Evolutionary conservation across 1,284 basidiomycete species (phyloP).

Genomic region (Apiotrichum gamsii): DNA sequence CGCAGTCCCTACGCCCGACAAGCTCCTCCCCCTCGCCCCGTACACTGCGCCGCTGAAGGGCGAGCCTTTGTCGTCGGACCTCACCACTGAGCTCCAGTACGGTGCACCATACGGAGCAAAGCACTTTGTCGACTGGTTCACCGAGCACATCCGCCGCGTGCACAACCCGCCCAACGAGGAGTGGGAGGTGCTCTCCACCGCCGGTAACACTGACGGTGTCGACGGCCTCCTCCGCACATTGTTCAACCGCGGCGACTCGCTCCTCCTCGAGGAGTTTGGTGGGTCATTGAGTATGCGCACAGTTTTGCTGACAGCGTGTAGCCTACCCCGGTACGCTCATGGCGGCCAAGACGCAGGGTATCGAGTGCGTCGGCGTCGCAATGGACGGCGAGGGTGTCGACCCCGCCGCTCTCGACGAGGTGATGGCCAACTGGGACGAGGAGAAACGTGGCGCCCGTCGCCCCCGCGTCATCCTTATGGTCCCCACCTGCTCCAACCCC

Average conservation of each 20-base stretch:
- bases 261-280: conserved; percentile 43
- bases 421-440: conserved; percentile 62
- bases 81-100: conserved; percentile 35
- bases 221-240: conserved; percentile 30
- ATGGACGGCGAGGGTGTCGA: conserved; percentile 67
- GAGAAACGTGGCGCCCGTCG: conserved; percentile 52
- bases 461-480: conserved; percentile 45
- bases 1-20: conserved; percentile 18
- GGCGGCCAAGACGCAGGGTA: conserved; percentile 50
- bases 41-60: conserved; percentile 22
- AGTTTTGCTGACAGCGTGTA: neutral
- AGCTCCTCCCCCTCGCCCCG: conserved; percentile 21
- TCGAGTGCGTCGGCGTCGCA: conserved; percentile 56
- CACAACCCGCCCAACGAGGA: conserved; percentile 28
- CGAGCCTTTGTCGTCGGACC: conserved; percentile 25
- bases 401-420: conserved; percentile 54
- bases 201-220: conserved; percentile 37
- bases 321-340: conserved; percentile 56
- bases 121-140: conserved; percentile 29
- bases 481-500: conserved; percentile 54
- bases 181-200: conserved; percentile 32
- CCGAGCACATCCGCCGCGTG: conserved; percentile 27
- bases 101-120: conserved; percentile 28
- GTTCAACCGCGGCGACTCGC: conserved; percentile 30
- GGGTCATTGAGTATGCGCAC: neutral